Conservation (phyloP, 2,329 filamentous ascomycete genomes). For the Cladosporium sp. region DNA sequence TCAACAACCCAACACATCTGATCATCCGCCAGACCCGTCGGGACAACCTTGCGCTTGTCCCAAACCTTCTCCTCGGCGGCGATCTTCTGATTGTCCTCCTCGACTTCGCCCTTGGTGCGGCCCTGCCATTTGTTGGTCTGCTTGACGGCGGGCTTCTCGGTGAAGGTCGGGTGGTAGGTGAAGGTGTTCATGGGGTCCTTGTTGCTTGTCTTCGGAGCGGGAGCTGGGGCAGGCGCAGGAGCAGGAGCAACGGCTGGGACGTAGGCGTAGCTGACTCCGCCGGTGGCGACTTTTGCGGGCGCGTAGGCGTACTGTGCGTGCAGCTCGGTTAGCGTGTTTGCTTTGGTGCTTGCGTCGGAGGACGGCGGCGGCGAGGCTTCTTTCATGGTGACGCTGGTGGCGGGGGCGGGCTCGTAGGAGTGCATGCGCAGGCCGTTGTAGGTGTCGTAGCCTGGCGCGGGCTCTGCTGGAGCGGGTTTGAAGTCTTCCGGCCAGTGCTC, state of each 20-base stretch:
- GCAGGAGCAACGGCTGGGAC: slow-evolving; percentile 14
- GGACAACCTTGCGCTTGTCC: slow-evolving; percentile 31
- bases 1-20: slow-evolving; percentile 36
- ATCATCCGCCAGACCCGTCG: slow-evolving; percentile 28
- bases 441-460: slow-evolving; percentile 22
- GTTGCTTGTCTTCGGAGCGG: background rate
- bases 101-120: slow-evolving; percentile 34
- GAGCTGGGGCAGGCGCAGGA: too few species aligned
- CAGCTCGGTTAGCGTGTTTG: background rate
- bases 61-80: slow-evolving; percentile 31
- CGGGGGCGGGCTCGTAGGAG: slow-evolving; percentile 20
- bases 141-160: slow-evolving; percentile 3
- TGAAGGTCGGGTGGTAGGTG: slow-evolving; percentile 9
- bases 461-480: slow-evolving; percentile 13
- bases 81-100: slow-evolving; percentile 36
- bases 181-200: slow-evolving; percentile 4
- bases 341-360: background rate
- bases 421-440: slow-evolving; percentile 28
- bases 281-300: slow-evolving; percentile 5
- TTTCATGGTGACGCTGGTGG: background rate
- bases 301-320: slow-evolving; percentile 5
- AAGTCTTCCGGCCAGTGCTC: slow-evolving; percentile 30
- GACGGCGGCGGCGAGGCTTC: background rate
- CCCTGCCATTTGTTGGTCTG: slow-evolving; percentile 30
- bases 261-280: slow-evolving; percentile 18